Base-by-base conservation (phyloP, 805 yeast genomes). In the Yarrowia porcina region DNA sequence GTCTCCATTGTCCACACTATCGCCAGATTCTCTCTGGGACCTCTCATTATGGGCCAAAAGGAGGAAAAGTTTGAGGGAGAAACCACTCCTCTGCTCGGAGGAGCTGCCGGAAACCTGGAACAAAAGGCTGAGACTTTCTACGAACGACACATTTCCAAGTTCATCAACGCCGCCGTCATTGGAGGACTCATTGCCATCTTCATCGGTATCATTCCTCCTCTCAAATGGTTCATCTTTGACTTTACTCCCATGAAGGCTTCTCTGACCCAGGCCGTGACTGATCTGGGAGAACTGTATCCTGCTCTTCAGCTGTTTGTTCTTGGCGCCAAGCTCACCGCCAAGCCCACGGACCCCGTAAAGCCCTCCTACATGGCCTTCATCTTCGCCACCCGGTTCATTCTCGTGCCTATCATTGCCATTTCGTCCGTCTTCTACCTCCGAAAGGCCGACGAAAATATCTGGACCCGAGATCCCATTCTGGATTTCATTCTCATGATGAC, bases 281-380 rank as follows among this genome's bases (percentile, higher is more conserved):
- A 66, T 25, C 52, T 66, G 18, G 68, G 68, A 23, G 68, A 65
- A 20, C 56, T 66, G 17, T 66, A 66, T 33, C 67, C 68, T n/a
- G 68, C 67, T 6, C 57, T 66, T n/a, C 68, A 66, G 56, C 52
- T 66, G 18, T 66, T 66, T 54, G 68, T 64, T 8, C 61, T 66
- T 11, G 68, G 68, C 5, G 45, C 65, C 30, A 64, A 66, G 42
- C 66, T 66, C 20, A 63, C 60, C 4, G 63, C 64, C 11, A 57
- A 64, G 28, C 64, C 68, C 20, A 11, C 38, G 3, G 35, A 57
- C 7, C 66, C 68, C 25, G 64, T 66, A 8, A 42, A 63, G 32
- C 28, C 50, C 21, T 47, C 41, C 4, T 61, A 65, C 20, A 39
- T 66, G 23, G 32, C 50, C 8, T 45, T 61, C 35, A 39, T 66